phyloP scores from a whole-genome alignment of 2,329 filamentous ascomycete genomes.

The Sodiomyces alkalinus region DNA sequence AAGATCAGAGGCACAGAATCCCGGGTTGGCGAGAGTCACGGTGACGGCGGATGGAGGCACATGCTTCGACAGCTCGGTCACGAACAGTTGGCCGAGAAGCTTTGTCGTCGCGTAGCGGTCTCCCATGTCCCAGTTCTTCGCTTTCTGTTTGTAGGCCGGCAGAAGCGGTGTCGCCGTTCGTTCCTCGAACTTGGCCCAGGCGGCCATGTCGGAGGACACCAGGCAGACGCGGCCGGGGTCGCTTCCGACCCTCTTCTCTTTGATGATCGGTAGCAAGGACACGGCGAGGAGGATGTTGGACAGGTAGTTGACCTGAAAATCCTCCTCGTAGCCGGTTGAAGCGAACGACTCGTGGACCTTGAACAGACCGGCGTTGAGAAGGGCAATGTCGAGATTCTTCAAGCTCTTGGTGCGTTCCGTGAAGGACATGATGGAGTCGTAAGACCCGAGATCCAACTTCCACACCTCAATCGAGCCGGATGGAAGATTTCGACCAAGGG shows the following conservation, averaged over 20 bases:
- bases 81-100: constrained; percentile 17
- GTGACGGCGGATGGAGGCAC: constrained; percentile 23
- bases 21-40: constrained; percentile 33
- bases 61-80: constrained; percentile 18
- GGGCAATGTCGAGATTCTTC: constrained; percentile 20
- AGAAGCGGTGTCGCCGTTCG: constrained; percentile 15
- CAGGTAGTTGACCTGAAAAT: constrained; percentile 36
- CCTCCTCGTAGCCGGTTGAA: constrained; percentile 22
- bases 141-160: constrained; percentile 15
- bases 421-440: constrained; percentile 23
- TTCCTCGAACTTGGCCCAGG: constrained; percentile 9
- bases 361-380: constrained; percentile 18
- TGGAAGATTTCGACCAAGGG: constrained; percentile 24
- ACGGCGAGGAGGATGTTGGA: constrained; percentile 31
- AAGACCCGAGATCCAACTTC: constrained; percentile 22
- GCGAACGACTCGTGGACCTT: constrained; percentile 10
- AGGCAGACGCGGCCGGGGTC: constrained; percentile 12
- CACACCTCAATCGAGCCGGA: constrained; percentile 24
- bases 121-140: constrained; percentile 8
- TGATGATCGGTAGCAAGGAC: constrained; percentile 29
- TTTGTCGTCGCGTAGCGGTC: constrained; percentile 14
- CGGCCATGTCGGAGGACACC: constrained; percentile 11
- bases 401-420: constrained; percentile 16
- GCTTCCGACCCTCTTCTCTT: constrained; percentile 10
- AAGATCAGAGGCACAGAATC: constrained; percentile 17